Percentiles rank a stretch among this genome's conserved stretches.
Conservation (phyloP, 352 stramenopile species). For the Bremia lactucae region DNA sequence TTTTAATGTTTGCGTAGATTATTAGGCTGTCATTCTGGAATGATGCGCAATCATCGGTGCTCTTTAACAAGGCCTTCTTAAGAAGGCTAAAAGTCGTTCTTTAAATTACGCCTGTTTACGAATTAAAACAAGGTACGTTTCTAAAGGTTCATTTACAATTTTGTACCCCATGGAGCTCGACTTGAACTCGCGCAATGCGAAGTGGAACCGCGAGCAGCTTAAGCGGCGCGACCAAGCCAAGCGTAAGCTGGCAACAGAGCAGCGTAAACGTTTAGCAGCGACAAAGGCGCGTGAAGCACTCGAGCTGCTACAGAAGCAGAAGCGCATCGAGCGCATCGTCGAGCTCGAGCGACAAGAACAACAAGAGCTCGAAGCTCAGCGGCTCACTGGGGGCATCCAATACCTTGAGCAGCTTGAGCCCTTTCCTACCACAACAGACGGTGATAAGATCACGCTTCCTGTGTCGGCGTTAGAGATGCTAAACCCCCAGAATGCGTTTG, state of each 20-base stretch:
- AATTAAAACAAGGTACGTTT: too few relatives aligned
- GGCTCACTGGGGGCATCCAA: constrained; percentile 56
- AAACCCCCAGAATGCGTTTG: constrained; percentile 65
- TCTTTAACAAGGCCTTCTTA: too few relatives aligned
- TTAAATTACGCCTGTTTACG: too few relatives aligned
- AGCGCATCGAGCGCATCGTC: constrained; percentile 38
- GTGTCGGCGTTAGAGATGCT: constrained; percentile 66
- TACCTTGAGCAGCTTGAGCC: constrained; percentile 40
- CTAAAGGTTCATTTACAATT: too few relatives aligned
- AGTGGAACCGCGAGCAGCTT: constrained; percentile 58
- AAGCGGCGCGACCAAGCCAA: constrained; percentile 50
- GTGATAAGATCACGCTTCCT: constrained; percentile 71
- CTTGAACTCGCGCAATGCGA: constrained; percentile 50
- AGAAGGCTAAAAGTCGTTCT: too few relatives aligned
- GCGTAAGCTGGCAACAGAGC: constrained; percentile 41
- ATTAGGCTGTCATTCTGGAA: too few relatives aligned
- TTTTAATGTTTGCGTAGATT: too few relatives aligned
- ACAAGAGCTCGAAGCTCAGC: constrained; percentile 52
- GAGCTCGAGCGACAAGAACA: constrained; percentile 41
- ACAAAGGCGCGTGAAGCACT: constrained; percentile 32
- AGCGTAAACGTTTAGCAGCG: constrained; percentile 33
- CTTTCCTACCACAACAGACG: constrained; percentile 36
- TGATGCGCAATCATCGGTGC: too few relatives aligned
- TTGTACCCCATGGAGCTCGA: constrained; percentile 78
- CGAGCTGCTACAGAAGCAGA: constrained; percentile 33